Percentiles rank a stretch among this genome's conserved stretches.
These are phyloP conservation scores for Hebeloma cylindrosporum DNA, from an alignment of 768 basidiomycete genomes.

Conservation along the genomic window DNA sequence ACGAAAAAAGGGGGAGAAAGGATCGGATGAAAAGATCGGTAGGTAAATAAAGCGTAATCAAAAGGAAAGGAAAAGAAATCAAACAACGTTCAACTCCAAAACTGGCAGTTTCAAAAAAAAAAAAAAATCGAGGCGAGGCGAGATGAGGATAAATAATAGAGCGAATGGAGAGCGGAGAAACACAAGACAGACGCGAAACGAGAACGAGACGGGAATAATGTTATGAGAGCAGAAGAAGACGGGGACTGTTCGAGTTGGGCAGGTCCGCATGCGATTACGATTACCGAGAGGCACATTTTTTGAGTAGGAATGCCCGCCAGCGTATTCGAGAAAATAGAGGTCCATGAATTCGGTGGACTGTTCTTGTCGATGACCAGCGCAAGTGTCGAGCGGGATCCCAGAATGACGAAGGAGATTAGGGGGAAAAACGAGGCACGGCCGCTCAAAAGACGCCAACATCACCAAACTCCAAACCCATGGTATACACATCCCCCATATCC, in stretches of 20 bases:
- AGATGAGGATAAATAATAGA: constrained; percentile 5
- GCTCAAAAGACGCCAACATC: constrained; percentile 20
- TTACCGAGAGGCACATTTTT: too few species aligned
- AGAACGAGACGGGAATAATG: not conserved
- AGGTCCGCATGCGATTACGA: not conserved
- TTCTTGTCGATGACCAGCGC: constrained; percentile 2
- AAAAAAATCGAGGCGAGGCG: constrained; percentile 1
- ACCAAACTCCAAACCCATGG: constrained; percentile 17
- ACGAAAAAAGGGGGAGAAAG: too few species aligned
- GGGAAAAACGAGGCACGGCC: too few species aligned
- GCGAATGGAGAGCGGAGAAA: constrained; percentile 2
- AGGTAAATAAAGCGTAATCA: too few species aligned
- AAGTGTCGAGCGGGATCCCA: not conserved
- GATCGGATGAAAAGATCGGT: too few species aligned
- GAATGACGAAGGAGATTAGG: constrained; percentile 3
- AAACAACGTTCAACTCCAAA: too few species aligned
- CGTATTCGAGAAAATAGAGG: too few species aligned
- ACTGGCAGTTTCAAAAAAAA: not conserved
- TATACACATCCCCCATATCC: constrained; percentile 7
- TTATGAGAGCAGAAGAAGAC: not conserved
- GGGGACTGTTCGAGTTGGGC: not conserved
- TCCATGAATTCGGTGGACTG: too few species aligned
- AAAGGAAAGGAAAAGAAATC: too few species aligned
- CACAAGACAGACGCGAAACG: not conserved
- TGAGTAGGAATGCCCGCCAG: too few species aligned